Percentiles rank a stretch among this genome's conserved stretches.
phyloP scores from a whole-genome alignment of 1,284 basidiomycete genomes.

The Ceratobasidium sp. region DNA sequence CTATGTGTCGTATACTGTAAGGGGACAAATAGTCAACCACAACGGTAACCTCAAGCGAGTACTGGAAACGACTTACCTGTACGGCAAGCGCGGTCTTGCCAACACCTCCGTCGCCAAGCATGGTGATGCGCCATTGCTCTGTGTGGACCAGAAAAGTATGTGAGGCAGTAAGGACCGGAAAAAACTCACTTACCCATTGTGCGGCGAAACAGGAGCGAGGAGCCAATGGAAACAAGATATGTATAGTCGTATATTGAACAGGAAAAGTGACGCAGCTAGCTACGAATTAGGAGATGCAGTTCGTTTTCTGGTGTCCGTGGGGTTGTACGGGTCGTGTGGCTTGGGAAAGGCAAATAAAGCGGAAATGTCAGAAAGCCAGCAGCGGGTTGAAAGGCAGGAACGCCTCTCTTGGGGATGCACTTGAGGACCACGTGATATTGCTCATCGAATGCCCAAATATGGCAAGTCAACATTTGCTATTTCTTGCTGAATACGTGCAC shows the following conservation, averaged over 20 bases:
- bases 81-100: constrained; percentile 98
- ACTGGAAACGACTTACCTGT: constrained; percentile 68
- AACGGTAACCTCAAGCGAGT: constrained; percentile 47
- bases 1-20: constrained; percentile 88
- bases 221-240: no score
- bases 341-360: constrained; percentile 4
- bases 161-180: background rate
- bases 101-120: constrained; percentile 95
- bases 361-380: no score
- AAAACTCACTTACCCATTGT: constrained; percentile 17
- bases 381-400: no score
- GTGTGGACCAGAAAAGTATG: constrained; percentile 57
- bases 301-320: no score
- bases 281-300: no score
- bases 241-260: constrained; percentile 1
- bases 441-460: no score
- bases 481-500: no score
- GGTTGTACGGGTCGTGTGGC: constrained; percentile 32
- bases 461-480: no score
- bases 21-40: no score
- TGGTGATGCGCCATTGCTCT: constrained; percentile 93
- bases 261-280: no score
- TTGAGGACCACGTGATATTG: no score
- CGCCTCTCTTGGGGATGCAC: no score
- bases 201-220: background rate